A percentile compares a stretch with the other conserved stretches of the same genome.
phyloP scores from a whole-genome alignment of 371 early-diverging fungal genomes.

The Apophysomyces trapeziformis region DNA sequence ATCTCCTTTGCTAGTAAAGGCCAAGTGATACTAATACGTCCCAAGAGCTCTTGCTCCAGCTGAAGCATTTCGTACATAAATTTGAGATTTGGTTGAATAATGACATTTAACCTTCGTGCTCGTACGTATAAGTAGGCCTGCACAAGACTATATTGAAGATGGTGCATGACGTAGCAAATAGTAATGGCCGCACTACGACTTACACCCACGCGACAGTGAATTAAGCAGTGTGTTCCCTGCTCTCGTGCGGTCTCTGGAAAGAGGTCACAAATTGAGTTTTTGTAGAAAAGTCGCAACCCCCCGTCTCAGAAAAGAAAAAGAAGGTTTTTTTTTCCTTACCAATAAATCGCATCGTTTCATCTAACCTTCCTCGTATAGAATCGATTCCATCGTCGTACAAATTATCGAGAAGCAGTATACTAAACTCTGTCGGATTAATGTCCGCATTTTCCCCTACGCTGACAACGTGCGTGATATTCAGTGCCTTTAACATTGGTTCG shows the following conservation, averaged over 20 bases:
- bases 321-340: slow-evolving; percentile 41
- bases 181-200: slow-evolving; percentile 71
- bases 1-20: slow-evolving; percentile 44
- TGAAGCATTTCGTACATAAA: slow-evolving; percentile 73
- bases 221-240: slow-evolving; percentile 40
- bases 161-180: slow-evolving; percentile 68
- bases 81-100: slow-evolving; percentile 72
- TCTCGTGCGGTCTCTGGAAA: slow-evolving; percentile 40
- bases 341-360: slow-evolving; percentile 56
- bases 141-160: slow-evolving; percentile 51
- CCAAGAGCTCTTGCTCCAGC: slow-evolving; percentile 54
- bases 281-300: too few species aligned
- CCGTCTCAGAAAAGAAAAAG: too few species aligned
- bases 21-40: slow-evolving; percentile 38
- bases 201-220: slow-evolving; percentile 73
- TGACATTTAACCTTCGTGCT: slow-evolving; percentile 67
- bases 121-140: slow-evolving; percentile 68
- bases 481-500: slow-evolving; percentile 58
- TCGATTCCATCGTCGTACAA: slow-evolving; percentile 72
- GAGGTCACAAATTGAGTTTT: not conserved
- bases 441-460: slow-evolving; percentile 69
- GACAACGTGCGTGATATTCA: slow-evolving; percentile 63
- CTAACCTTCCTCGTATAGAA: slow-evolving; percentile 55
- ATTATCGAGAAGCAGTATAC: slow-evolving; percentile 56
- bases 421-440: slow-evolving; percentile 34